Evolutionary conservation across 2,329 filamentous ascomycete species (phyloP), one percentile per base, ranked within the genome.

Genomic region (Orbilia oligospora): DNA sequence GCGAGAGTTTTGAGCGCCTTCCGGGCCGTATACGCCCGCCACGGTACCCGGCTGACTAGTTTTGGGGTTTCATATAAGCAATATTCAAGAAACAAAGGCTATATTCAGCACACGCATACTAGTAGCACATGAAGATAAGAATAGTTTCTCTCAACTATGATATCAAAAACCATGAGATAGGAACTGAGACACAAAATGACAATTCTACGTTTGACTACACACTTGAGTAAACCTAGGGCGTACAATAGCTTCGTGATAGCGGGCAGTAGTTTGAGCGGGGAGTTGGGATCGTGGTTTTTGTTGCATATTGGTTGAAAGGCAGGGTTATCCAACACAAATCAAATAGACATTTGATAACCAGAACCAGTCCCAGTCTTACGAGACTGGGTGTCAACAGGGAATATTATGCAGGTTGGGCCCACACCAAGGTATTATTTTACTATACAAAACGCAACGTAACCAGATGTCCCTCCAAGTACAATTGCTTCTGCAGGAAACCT

Each of bases 281-380:
- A 22, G 44, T 20, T 46, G 44, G n/a, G 44, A 18, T 16, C 2
- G 22, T 5, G 16, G n/a, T 18, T 9, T 36, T 56, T 58, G 53
- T 58, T 58, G 53, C 30, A 58, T 58, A 58, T 58, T 58, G 33
- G 33, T 58, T 58, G 18, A 10, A 38, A 14, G 53, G 22, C 53
- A 58, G n/a, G 53, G 30, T 58, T 30, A n/a, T 14, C 5, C 53
- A 58, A 58, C 53, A 22, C 53, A 41, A 18, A 36, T 36, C 1
- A 36, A 36, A 9, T n/a, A 36, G 33, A 6, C 3, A 56, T 20
- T 5, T 5, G 36, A 10, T 8, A 41, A 41, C 36, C 2, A 16
- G 38, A n/a, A 16, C 38, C 38, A 6, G 36, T 38, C 38, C 8
- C n/a, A n/a, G n/a, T n/a, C n/a, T n/a, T n/a, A n/a, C n/a, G n/a